Evolutionary conservation across 2,329 filamentous ascomycete genomes (phyloP), one percentile per base, ranked within the genome.

Genomic region (Colletotrichum sp.): DNA sequence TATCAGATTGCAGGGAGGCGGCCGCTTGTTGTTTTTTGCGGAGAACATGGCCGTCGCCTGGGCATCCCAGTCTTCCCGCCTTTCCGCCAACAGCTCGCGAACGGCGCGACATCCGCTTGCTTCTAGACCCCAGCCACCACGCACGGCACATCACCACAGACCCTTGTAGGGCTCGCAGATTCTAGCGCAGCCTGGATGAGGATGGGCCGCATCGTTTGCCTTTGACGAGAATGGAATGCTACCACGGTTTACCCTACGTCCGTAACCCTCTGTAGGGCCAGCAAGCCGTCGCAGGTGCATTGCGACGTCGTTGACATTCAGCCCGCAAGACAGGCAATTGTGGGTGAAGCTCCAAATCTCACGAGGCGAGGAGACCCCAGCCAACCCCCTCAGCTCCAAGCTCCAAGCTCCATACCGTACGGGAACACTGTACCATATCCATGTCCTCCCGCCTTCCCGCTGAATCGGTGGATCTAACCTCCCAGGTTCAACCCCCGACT

Each of bases 361-460:
- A 34, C 71, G 44, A 68, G 70, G 70, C 73, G 57, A 76, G 73
- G 73, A 64, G 44, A 24, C 64, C 73, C 72, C 65, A 55, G 57
- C 57, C 69, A 26, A 18, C 36, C 34, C 28, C 64, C 59, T 28
- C 55, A 59, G 55, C 21, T 59, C 55, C 55, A 59, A 59, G 55
- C 55, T 62, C 62, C 21, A 21, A 52, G 57, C 73, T 55, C 70
- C 70, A 57, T 76, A 69, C 73, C 73, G 70, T 76, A 73, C 73
- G 73, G 73, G 70, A 73, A 34, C 73, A 76, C 73, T 76, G 73
- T 76, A 59, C 30, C 32, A 24, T 49, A 76, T 76, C 73, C 73
- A 76, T 76, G 73, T 66, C 65, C 65, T 76, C 70, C 73, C 73
- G 73, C 59, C 30, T 62, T 76, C 73, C 73, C 73, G 73, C 73